Percentiles rank a stretch among this genome's conserved stretches.
Evolutionary conservation across 306 rosid genomes (phyloP).

Genomic region (Cyclanthera cordifolia): DNA sequence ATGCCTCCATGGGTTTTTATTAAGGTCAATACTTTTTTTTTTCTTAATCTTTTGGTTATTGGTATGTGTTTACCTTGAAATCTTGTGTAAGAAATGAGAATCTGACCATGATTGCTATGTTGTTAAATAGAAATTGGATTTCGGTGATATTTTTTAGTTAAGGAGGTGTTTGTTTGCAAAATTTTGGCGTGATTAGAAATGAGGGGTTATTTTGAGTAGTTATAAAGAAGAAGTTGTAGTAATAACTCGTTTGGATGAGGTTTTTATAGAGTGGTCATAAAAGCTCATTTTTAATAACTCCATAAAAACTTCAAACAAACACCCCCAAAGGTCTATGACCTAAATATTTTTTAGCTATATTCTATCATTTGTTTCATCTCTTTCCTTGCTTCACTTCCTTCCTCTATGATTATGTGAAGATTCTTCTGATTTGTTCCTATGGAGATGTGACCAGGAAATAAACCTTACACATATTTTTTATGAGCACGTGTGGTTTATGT

Average conservation of each 20-base stretch:
- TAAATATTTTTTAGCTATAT: background rate
- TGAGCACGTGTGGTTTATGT: background rate
- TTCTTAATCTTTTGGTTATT: background rate
- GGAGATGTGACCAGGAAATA: background rate
- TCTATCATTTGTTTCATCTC: background rate
- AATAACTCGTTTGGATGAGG: too few relatives aligned
- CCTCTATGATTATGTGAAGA: too few relatives aligned
- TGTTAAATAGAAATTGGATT: background rate
- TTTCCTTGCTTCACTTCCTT: background rate
- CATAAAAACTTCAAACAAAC: too few relatives aligned
- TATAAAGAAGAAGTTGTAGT: too few relatives aligned
- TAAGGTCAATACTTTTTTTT: slow-evolving; percentile 36
- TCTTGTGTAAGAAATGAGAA: background rate
- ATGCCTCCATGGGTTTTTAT: slow-evolving; percentile 95
- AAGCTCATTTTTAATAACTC: too few relatives aligned
- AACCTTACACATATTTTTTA: background rate
- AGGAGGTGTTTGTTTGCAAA: too few relatives aligned
- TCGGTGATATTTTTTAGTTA: background rate
- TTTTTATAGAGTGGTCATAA: too few relatives aligned
- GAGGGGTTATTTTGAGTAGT: too few relatives aligned
- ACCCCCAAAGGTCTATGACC: background rate
- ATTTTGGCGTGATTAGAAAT: too few relatives aligned
- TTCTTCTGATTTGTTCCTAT: background rate
- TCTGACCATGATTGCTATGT: background rate
- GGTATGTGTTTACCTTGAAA: background rate